Conservation (phyloP, 441 rosid genomes). For the Pelargonium myrrhifolium region DNA sequence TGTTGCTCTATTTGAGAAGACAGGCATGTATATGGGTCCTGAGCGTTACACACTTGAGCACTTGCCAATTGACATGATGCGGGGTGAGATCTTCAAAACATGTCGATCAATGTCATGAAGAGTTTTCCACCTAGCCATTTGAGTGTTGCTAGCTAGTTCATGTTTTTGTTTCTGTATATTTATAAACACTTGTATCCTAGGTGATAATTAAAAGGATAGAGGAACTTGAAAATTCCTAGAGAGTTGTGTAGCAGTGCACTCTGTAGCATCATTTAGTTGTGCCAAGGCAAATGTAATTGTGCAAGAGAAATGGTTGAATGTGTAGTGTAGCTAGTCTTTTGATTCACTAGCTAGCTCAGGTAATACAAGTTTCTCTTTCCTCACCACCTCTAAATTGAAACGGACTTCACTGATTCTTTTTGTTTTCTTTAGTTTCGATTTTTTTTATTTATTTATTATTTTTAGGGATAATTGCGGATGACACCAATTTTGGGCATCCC, state of each 20-base stretch:
- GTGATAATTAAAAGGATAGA: constrained; percentile 6
- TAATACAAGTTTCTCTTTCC: too few species aligned
- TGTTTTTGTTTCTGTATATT: constrained; percentile 16
- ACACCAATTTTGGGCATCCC: too few species aligned
- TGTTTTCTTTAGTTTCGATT: too few species aligned
- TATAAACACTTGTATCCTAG: constrained; percentile 8
- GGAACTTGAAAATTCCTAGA: not conserved
- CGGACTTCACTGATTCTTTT: too few species aligned
- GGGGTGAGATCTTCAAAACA: constrained; percentile 70
- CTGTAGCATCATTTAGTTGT: not conserved
- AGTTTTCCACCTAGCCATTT: not conserved
- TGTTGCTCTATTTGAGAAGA: constrained; percentile 67
- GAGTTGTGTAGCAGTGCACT: not conserved
- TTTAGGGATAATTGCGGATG: too few species aligned
- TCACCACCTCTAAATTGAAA: too few species aligned
- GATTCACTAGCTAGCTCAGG: too few species aligned
- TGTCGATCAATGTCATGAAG: constrained; percentile 41
- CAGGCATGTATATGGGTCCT: constrained; percentile 74
- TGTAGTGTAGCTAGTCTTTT: not conserved
- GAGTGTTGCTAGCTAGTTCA: not conserved
- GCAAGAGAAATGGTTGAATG: not conserved
- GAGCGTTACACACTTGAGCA: constrained; percentile 83
- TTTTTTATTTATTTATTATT: too few species aligned
- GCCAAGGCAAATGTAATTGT: constrained; percentile 5
- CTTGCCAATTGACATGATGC: constrained; percentile 72